These are phyloP conservation scores for Rozella allomycis DNA, from an alignment of 371 early-diverging fungal genomes.

Conservation along the genomic window DNA sequence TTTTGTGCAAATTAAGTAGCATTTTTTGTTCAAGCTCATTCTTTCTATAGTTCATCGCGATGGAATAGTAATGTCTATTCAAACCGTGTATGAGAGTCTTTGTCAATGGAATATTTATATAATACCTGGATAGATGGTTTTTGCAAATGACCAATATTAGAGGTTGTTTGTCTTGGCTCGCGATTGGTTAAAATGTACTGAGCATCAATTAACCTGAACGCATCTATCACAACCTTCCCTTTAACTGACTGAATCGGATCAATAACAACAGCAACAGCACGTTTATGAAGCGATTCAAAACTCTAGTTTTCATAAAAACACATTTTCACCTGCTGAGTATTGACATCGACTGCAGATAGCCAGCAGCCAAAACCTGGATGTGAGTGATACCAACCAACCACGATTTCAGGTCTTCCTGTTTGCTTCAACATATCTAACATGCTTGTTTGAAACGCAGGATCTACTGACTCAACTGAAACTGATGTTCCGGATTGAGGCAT, in stretches of 20 bases:
- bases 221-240: constrained; percentile 99
- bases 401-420: constrained; percentile 96
- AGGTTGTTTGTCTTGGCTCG: constrained; percentile 97
- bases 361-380: constrained; percentile 99
- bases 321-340: constrained; percentile 78
- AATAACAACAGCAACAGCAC: constrained; percentile 98
- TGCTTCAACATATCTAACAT: constrained; percentile 99
- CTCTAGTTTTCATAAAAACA: constrained; percentile 19
- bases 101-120: constrained; percentile 1
- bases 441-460: constrained; percentile 98
- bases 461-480: constrained; percentile 98
- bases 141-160: constrained; percentile 97
- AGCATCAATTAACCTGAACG: constrained; percentile 92
- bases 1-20: constrained; percentile 95
- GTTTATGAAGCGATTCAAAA: constrained; percentile 87
- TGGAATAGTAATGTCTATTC: constrained; percentile 98
- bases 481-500: constrained; percentile 99
- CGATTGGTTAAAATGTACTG: constrained; percentile 67
- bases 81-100: constrained; percentile 95
- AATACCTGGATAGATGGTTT: constrained; percentile 84
- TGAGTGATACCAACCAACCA: constrained; percentile 99
- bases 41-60: constrained; percentile 96
- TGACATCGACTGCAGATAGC: constrained; percentile 97
- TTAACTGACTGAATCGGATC: constrained; percentile 99
- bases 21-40: constrained; percentile 97